Base-by-base conservation (phyloP, 2,329 filamentous ascomycete genomes). In the Clonostachys sp. region DNA sequence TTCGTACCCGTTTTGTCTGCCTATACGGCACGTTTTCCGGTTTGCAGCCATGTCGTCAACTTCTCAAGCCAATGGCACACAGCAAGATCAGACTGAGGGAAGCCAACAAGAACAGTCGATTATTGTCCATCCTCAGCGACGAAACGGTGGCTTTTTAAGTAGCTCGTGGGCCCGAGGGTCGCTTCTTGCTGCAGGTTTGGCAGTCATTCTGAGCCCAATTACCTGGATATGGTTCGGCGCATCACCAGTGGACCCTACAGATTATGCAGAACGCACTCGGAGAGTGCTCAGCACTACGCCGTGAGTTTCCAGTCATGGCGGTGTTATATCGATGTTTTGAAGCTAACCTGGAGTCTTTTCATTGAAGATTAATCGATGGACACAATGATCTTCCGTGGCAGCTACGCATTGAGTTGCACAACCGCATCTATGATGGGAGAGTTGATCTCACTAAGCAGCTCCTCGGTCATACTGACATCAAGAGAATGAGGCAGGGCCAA, bases 321-420 rank as follows among this genome's bases (percentile, higher is more conserved):
- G 35, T 12, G 16, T 34, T 30, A 14, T 13, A 36, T 38, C 10
- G 6, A 6, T 17, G 14, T 18, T 12, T 39, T 12, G 33, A 20
- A 41, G 8, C 30, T 18, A 8, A 12, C 7, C 14, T 33, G 6
- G 24, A n/a, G 3, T 17, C 13, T 43, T 5, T 14, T 13, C 8
- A 1, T 30, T 16, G 14, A 13, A 58, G 55, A 2, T 34, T 63
- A 8, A 61, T 62, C 24, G 60, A 63, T 45, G 61, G 61, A 4
- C 61, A 63, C 50, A 63, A 63, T 35, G 61, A 63, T 36, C 47
- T 63, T 8, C 59, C 61, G 0, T 62, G 53, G 44, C 54, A 57
- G 49, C 52, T 63, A n/a, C 54, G 61, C 4, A 46, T 62, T 13
- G 58, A 63, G 42, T 44, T 61, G 18, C 55, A 61, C 17, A 62